phyloP scores from a whole-genome alignment of 1,139 yeast genomes.

The Zygoascus meyerae region DNA sequence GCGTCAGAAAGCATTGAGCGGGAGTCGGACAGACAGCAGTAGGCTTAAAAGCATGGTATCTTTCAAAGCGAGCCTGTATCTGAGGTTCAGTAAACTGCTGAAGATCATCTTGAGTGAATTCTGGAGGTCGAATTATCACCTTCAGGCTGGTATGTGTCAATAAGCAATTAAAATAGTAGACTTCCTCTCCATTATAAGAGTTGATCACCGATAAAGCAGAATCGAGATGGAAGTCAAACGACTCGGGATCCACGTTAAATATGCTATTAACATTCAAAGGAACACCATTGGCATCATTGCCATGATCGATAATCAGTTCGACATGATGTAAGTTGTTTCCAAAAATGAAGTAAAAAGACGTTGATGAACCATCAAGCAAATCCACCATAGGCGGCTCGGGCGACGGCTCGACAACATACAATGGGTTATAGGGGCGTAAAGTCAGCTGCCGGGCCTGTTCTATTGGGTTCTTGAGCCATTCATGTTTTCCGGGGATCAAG shows the following conservation, averaged over 20 bases:
- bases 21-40: slow-evolving; percentile 23
- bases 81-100: slow-evolving; percentile 20
- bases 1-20: slow-evolving; percentile 24
- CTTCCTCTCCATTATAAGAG: slow-evolving; percentile 15
- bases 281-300: background rate
- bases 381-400: slow-evolving; percentile 14
- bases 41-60: slow-evolving; percentile 22
- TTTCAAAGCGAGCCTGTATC: slow-evolving; percentile 22
- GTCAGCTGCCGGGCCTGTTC: slow-evolving; percentile 15
- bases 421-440: slow-evolving; percentile 12
- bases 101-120: slow-evolving; percentile 22
- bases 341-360: slow-evolving; percentile 16
- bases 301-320: slow-evolving; percentile 16
- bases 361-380: slow-evolving; percentile 15
- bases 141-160: slow-evolving; percentile 19
- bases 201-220: slow-evolving; percentile 5
- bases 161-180: slow-evolving; percentile 21
- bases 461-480: slow-evolving; percentile 19
- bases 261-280: background rate
- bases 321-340: slow-evolving; percentile 20
- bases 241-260: slow-evolving; percentile 4
- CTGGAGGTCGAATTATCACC: slow-evolving; percentile 25
- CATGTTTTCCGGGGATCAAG: slow-evolving; percentile 18
- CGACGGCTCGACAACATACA: slow-evolving; percentile 15
- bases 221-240: slow-evolving; percentile 22